Conservation (phyloP, 768 basidiomycete genomes). For the Hypsizygus marmoreus region DNA sequence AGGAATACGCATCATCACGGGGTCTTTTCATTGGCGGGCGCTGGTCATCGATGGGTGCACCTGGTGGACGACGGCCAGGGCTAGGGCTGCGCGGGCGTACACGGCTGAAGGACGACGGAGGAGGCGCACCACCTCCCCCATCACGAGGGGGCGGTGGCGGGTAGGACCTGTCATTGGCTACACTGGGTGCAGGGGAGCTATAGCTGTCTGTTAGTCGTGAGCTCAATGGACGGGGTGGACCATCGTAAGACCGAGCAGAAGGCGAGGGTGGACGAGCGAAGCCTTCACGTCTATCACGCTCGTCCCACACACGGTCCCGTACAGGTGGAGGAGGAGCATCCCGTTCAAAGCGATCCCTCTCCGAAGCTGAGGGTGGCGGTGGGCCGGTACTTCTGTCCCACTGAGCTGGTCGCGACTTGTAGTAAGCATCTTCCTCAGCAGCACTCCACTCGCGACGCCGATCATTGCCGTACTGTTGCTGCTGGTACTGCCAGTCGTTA, state of each 20-base stretch:
- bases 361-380: conserved; percentile 22
- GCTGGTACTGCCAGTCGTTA: conserved; percentile 29
- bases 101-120: conserved; percentile 33
- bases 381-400: conserved; percentile 34
- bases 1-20: conserved; percentile 42
- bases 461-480: conserved; percentile 14
- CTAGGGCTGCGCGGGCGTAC: conserved; percentile 50
- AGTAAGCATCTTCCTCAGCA: conserved; percentile 39
- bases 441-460: conserved; percentile 31
- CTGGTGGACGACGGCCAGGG: conserved; percentile 35
- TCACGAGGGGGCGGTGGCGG: conserved; percentile 11
- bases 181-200: conserved; percentile 1
- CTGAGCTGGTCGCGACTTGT: conserved; percentile 32
- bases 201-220: conserved; percentile 22
- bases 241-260: conserved; percentile 18
- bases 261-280: conserved; percentile 22
- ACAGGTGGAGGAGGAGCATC: conserved; percentile 28
- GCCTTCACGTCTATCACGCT: conserved; percentile 35
- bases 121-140: too few species aligned
- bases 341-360: conserved; percentile 41
- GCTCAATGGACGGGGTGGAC: conserved; percentile 14
- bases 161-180: conserved; percentile 17
- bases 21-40: conserved; percentile 48
- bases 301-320: conserved; percentile 40
- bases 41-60: conserved; percentile 34